phyloP scores from a whole-genome alignment of 163 green algal genomes.

The Prototheca cutis region DNA sequence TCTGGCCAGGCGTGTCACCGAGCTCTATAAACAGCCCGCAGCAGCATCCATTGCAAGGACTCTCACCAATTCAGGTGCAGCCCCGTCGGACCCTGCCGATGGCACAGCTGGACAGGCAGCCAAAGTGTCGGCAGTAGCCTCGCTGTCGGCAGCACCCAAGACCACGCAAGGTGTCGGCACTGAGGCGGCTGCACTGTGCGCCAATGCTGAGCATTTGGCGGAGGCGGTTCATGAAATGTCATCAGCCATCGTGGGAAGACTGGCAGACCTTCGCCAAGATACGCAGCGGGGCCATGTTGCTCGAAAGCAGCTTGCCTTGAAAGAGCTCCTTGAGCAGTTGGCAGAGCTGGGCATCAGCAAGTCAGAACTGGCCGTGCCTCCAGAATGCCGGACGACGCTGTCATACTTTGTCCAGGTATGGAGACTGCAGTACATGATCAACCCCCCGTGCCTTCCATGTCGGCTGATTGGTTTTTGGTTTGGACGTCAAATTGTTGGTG shows the following conservation, averaged over 20 bases:
- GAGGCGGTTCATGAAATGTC: not conserved
- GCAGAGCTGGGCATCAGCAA: constrained; percentile 46
- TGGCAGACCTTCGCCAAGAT: no score
- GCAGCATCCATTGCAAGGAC: no score
- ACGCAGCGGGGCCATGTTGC: constrained; percentile 48
- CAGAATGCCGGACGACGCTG: not conserved
- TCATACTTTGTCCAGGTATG: not conserved
- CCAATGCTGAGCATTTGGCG: not conserved
- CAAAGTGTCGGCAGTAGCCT: no score
- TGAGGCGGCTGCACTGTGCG: not conserved
- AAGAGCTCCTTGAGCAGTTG: constrained; percentile 58
- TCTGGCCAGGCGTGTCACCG: constrained; percentile 12
- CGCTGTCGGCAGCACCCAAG: no score
- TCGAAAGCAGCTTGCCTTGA: constrained; percentile 87
- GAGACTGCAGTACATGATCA: no score
- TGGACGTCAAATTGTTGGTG: no score
- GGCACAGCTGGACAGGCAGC: no score
- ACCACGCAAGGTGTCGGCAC: not conserved
- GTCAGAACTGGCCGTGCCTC: constrained; percentile 2
- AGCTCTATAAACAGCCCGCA: not conserved
- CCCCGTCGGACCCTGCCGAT: no score
- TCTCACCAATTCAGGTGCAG: no score
- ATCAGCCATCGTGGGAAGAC: no score
- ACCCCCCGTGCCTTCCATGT: no score
- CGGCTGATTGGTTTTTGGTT: no score